Base-by-base conservation (phyloP, 2,329 filamentous ascomycete genomes). In the Xylariaceae sp. region DNA sequence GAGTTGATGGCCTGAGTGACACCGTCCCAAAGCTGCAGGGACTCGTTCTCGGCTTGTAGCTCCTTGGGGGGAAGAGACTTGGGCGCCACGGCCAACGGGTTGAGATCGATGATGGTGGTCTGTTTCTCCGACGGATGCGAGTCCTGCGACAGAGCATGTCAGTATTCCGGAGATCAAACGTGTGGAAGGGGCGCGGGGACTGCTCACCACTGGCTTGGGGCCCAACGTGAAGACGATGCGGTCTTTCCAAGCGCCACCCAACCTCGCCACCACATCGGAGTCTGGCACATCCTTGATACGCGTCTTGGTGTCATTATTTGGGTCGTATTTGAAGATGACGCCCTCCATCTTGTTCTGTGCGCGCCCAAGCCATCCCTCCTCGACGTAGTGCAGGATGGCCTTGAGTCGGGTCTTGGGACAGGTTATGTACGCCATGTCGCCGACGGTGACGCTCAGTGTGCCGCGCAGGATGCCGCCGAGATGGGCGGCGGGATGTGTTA, bases 401-500 rank as follows among this genome's bases (percentile, higher is more conserved):
- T 96, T 96, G 46, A 94, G 75, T 54, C 80, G 83, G 2, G 88
- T 94, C 64, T 88, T 80, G n/a, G 83, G 75, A 61, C 92, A 98
- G 24, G 80, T 89, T 39, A 96, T 73, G 57, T 83, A 94, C 51
- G 87, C 92, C 44, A 80, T 75, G 51, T 98, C 92, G 29, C 89
- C 83, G 15, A 98, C 92, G 7, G 83, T 89, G 42, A 98, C 81
- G 49, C 81, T 89, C 32, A 96, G 67, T n/a, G 83, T 80, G 16
- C 92, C 92, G 45, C 89, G 75, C 29, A 98, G 63, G 33, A 98
- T 68, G 13, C 92, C 92, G 18, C 89, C 88, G 2, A 98, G 69
- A 53, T 94, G 86, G 5, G 92, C 92, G n/a, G 85, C 80, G 4
- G 92, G 92, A 60, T 98, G 92, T 5, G 84, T 94, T 42, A 98